phyloP scores from a whole-genome alignment of 345 rosid species.

The Zanthoxylum bungeanum region DNA sequence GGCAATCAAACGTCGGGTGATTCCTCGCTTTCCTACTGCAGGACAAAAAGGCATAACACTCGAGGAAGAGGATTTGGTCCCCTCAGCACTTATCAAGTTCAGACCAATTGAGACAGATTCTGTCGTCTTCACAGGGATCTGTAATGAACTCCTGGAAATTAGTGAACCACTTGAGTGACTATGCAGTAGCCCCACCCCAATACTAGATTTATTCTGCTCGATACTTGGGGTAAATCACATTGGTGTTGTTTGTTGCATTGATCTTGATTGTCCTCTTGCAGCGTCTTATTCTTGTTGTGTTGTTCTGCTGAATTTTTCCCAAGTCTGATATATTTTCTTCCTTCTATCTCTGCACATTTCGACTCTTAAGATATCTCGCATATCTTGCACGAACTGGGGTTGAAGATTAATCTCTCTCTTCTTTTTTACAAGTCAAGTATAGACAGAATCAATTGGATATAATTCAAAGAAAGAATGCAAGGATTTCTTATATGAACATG shows the following conservation, averaged over 20 bases:
- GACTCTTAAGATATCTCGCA: not conserved
- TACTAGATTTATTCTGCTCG: not conserved
- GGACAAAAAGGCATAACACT: slow-evolving; percentile 61
- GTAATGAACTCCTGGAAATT: slow-evolving; percentile 61
- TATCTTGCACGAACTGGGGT: too few species aligned
- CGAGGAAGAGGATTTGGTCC: slow-evolving; percentile 81
- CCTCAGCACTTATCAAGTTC: slow-evolving; percentile 82
- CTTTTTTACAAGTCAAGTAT: too few species aligned
- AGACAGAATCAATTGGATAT: too few species aligned
- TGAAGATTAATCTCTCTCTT: too few species aligned
- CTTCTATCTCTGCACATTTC: not conserved
- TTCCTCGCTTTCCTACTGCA: slow-evolving; percentile 46
- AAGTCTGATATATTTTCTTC: not conserved
- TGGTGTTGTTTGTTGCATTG: not conserved
- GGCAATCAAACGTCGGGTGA: slow-evolving; percentile 56
- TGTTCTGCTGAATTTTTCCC: not conserved
- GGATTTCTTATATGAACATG: too few species aligned
- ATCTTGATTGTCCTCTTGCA: not conserved
- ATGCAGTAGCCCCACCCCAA: slow-evolving; percentile 3
- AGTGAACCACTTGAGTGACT: slow-evolving; percentile 45
- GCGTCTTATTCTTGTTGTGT: not conserved
- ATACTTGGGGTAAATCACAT: not conserved
- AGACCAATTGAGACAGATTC: slow-evolving; percentile 66
- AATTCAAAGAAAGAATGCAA: too few species aligned
- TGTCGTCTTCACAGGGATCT: slow-evolving; percentile 65